phyloP scores from a whole-genome alignment of 1,284 basidiomycete genomes.

The Sporisorium iseilematis-ciliati region DNA sequence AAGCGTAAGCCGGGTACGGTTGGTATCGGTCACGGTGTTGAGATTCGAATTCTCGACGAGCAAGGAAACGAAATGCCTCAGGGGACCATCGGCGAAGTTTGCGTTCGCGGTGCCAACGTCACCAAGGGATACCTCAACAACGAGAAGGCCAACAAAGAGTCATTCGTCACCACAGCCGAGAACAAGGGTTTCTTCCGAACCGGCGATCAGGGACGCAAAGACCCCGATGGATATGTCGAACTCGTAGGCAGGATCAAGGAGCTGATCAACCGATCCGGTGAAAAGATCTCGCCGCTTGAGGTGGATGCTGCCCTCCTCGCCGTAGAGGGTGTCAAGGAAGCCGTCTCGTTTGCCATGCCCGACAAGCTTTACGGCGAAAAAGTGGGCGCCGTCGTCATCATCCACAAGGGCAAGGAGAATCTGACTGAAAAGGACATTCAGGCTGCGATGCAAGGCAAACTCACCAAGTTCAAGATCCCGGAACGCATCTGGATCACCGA shows the following conservation, averaged over 20 bases:
- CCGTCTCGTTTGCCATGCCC: conserved; percentile 71
- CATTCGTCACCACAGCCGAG: conserved; percentile 67
- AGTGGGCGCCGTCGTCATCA: conserved; percentile 69
- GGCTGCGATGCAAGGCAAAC: conserved; percentile 55
- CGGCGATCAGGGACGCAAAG: conserved; percentile 77
- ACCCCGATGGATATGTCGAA: conserved; percentile 76
- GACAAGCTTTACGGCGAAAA: conserved; percentile 69
- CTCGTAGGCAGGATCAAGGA: conserved; percentile 70
- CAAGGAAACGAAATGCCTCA: conserved; percentile 68
- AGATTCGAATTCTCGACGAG: conserved; percentile 71
- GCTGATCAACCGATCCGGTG: conserved; percentile 73
- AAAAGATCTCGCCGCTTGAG: conserved; percentile 79
- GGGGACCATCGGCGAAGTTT: conserved; percentile 72
- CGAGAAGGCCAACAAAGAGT: conserved; percentile 70
- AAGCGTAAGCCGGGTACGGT: conserved; percentile 72
- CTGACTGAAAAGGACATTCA: conserved; percentile 61
- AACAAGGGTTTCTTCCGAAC: conserved; percentile 74
- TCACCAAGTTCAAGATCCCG: conserved; percentile 71
- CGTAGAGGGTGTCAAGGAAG: conserved; percentile 74
- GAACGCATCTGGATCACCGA: conserved; percentile 69
- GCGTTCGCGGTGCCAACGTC: conserved; percentile 72
- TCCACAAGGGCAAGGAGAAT: conserved; percentile 41
- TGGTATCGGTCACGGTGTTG: conserved; percentile 72
- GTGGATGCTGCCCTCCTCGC: conserved; percentile 73
- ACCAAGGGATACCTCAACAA: conserved; percentile 73